Base-by-base conservation (phyloP, 2,329 filamentous ascomycete species). In the Ophiosphaerella herpotricha region DNA sequence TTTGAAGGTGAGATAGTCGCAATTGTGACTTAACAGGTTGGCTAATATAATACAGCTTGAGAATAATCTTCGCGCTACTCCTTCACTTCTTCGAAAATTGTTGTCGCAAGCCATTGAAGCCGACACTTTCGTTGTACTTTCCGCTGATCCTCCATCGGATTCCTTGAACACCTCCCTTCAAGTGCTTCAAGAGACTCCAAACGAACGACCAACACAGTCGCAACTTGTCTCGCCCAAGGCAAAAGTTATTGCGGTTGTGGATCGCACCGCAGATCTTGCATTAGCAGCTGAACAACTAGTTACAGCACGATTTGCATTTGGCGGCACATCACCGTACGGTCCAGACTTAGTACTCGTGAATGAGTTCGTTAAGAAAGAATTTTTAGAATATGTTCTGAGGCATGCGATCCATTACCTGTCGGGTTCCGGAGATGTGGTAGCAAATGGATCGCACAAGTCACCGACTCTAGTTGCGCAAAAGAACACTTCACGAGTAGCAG, bases 261-360 rank as follows among this genome's bases (percentile, higher is more conserved):
- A 88, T 61, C 77, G 85, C 16, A 82, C 80, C 2, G 82, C 82
- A 9, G 75, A 86, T 54, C 53, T 87, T 1, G 63, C 75, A 5
- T 60, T 68, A 2, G 83, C 85, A 0, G 85, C 85, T 1, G 70
- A 76, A 47, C 74, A 77, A 2, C 72, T 87, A 1, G 77, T 81
- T 0, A 73, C 71, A 0, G 82, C 84, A 1, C 75, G 83, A 2
- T 82, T 86, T 57, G 70, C 72, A 12, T 82, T 85, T 26, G 74
- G 79, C 1, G 84, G 84, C 2, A 74, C 68, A 2, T 86, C 84
- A 1, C 77, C 83, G 0, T 87, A 86, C 60, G 80, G 83, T 0
- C 85, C 85, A 0, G 84, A 87, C 58, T 26, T 86, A 0, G 80
- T 87, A 0, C 68, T 87, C 0, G 84, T 88, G n/a, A 85, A 87